Base-by-base conservation (phyloP, 176 grass and related monocot genomes). In the Oryza nivara region DNA sequence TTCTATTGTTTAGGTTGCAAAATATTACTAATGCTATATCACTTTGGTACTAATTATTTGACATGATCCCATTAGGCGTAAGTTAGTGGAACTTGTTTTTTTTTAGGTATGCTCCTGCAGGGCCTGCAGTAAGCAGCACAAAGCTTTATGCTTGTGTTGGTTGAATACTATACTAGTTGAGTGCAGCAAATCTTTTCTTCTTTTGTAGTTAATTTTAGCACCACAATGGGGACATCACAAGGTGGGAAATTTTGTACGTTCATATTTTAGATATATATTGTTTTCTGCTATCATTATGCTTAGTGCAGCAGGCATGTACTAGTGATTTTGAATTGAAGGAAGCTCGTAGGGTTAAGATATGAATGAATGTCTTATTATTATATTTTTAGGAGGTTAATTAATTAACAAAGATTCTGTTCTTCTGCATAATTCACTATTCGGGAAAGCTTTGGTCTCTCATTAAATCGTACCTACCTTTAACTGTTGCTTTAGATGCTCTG, bases 221-320 rank as follows among this genome's bases (percentile, higher is more conserved):
- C 70, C 63, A 30, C 79, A 67, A 25, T 58, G 76, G 78, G 78
- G 67, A 85, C 77, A 82, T 82, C 54, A 78, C 22, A 75, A 85
- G 66, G 74, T 88, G 73, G 79, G 64, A 67, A 76, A 26, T 65
- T 56, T 49, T 74, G 16, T 17, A 35, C 46, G 11, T n/a, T 17
- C 44, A 51, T 11, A 35, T 86, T 68, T 46, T 83, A 61, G 38
- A 41, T 49, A 75, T 74, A 78, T 74, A 75, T 34, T 48, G 48
- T 75, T 36, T 49, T 71, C 17, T 69, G 43, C 14, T 63, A 16
- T 73, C 13, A 86, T 75, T 54, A 3, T 79, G 12, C 30, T 68
- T 26, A 34, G 3, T 89, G 43, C 77, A 65, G 30, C 71, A 65
- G 40, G 19, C 38, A 65, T 32, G 15, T 65, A 41, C 40, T 41